These are phyloP conservation scores for Obelidium mucronatum DNA, from an alignment of 192 early-diverging fungal species.

Conservation along the genomic window DNA sequence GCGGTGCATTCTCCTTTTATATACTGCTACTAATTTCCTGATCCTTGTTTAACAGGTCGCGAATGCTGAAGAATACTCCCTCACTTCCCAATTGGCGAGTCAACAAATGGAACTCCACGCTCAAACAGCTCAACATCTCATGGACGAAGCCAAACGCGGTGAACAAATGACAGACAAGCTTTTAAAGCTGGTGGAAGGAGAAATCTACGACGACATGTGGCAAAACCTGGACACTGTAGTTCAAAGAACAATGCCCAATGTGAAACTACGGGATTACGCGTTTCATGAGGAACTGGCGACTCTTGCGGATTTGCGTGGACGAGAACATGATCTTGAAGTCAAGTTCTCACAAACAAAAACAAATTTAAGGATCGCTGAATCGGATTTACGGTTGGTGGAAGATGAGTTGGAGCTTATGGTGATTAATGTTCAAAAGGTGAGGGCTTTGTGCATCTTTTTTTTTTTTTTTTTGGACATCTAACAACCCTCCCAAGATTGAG, in stretches of 20 bases:
- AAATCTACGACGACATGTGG: constrained; percentile 3
- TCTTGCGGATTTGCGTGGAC: neutral
- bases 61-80: neutral
- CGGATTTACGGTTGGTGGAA: neutral
- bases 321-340: neutral
- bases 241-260: constrained; percentile 9
- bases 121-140: neutral
- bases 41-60: no score
- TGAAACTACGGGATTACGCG: constrained; percentile 12
- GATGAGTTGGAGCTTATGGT: constrained; percentile 19
- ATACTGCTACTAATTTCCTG: no score
- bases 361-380: neutral
- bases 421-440: neutral
- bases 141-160: constrained; percentile 3
- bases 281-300: constrained; percentile 16
- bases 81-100: neutral
- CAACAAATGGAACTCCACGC: neutral
- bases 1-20: no score
- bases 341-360: neutral
- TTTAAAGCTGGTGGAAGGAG: neutral
- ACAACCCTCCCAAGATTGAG: no score
- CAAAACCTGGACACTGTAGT: constrained; percentile 20
- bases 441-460: no score
- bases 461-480: no score
- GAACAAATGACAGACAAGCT: neutral